Evolutionary conservation across 2,329 filamentous ascomycete species (phyloP), one percentile per base, ranked within the genome.

Genomic region (Diaporthe nobilis): DNA sequence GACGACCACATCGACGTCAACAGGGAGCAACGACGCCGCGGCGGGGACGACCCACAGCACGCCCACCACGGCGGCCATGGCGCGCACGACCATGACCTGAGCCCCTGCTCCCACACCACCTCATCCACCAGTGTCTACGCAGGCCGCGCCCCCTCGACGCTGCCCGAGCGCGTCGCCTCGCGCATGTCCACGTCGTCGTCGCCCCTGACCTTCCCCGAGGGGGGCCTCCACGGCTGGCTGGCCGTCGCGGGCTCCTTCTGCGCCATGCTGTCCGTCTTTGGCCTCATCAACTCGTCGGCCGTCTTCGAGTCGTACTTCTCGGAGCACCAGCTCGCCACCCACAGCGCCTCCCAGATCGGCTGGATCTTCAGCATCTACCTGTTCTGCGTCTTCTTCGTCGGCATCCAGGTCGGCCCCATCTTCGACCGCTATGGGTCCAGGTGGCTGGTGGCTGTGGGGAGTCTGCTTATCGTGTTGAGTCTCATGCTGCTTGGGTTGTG

Each of bases 351-450:
- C 5, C 88, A 90, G 71, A 92, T 95, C 67, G 94, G 94, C n/a
- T 98, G 95, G 95, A 94, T 98, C 78, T 96, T 96, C 80, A 92
- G 93, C 79, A 85, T 97, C 71, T 96, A 95, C 81, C 88, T 94
- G 42, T 97, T 97, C 81, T 86, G 96, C 63, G 90, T 94, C 61
- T 96, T 97, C 83, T 94, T 96, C 80, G 92, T 94, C 51, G 94
- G 95, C 37, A 90, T 97, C 13, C 94, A 96, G 80, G 92, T 96
- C 68, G 95, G 95, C 0, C 94, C 95, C 0, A 83, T 97, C 51
- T 97, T 97, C 81, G 95, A 98, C 82, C 89, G 90, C 63, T 90
- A 93, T 78, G 95, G 95, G 0, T 93, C 95, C 0, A 87, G 91
- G 20, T 82, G 89, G 76, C 87, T 97, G n/a, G 88, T 97, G 3